Evolutionary conservation across 192 early-diverging fungal species (phyloP).

Genomic region (Backusella macrospora): DNA sequence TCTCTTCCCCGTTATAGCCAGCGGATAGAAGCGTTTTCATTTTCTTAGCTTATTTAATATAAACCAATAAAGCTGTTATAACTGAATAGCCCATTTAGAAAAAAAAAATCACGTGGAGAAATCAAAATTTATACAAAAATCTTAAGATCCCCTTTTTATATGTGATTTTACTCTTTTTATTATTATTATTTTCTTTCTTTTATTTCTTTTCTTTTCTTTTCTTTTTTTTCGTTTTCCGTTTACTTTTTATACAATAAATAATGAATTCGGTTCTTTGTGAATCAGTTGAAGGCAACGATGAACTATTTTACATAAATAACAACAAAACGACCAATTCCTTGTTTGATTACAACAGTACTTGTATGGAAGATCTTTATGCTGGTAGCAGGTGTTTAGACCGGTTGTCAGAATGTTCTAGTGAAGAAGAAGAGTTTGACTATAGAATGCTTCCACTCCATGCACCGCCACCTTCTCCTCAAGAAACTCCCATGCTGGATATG

Average conservation of each 20-base stretch:
- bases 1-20: background rate
- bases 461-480: conserved; percentile 39
- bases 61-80: conserved; percentile 4
- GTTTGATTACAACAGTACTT: conserved; percentile 9
- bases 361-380: conserved; percentile 3
- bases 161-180: background rate
- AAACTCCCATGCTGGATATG: conserved; percentile 33
- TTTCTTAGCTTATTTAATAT: conserved; percentile 3
- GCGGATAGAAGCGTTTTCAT: background rate
- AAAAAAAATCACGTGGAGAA: conserved; percentile 11
- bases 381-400: conserved; percentile 5
- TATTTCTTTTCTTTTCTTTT: background rate
- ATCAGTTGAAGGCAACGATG: conserved; percentile 8
- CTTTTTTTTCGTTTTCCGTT: background rate
- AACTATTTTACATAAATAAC: conserved; percentile 15
- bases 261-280: conserved; percentile 8
- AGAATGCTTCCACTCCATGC: conserved; percentile 23
- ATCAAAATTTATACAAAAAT: background rate
- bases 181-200: background rate
- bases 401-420: conserved; percentile 24
- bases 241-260: background rate
- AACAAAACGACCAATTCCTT: background rate
- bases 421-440: conserved; percentile 27
- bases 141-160: background rate
- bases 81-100: background rate